Evolutionary conservation across 495 filamentous ascomycete genomes (phyloP).

Genomic region (Lepraria neglecta): DNA sequence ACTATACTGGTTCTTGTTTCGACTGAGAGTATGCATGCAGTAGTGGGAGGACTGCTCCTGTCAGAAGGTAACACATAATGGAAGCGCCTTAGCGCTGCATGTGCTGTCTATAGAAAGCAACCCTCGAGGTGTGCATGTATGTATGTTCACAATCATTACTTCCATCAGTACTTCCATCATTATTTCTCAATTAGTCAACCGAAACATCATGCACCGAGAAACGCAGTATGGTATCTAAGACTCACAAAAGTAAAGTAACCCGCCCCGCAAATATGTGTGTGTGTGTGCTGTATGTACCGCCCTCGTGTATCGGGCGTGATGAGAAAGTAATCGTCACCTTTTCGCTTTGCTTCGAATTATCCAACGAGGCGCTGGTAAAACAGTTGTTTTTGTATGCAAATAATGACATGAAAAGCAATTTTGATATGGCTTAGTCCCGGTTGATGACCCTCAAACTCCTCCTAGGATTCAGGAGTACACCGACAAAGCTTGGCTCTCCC

Average conservation of each 20-base stretch:
- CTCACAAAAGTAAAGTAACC: not conserved
- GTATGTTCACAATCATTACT: constrained; percentile 8
- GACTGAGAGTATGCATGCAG: too few relatives aligned
- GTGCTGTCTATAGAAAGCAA: not conserved
- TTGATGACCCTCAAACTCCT: constrained; percentile 70
- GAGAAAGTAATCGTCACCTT: not conserved
- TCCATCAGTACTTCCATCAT: not conserved
- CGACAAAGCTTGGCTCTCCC: constrained; percentile 68
- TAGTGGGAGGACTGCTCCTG: too few relatives aligned
- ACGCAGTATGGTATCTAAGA: constrained; percentile 18
- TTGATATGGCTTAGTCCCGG: constrained; percentile 27
- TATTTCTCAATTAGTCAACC: not conserved
- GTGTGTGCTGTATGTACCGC: not conserved
- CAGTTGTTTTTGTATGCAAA: not conserved
- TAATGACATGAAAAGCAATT: not conserved
- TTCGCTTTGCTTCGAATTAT: not conserved
- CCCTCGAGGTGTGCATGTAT: not conserved
- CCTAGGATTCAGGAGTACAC: constrained; percentile 63
- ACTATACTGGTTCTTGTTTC: too few relatives aligned
- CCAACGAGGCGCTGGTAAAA: not conserved
- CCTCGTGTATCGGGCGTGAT: constrained; percentile 9
- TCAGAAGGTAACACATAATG: too few relatives aligned
- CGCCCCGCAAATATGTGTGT: not conserved
- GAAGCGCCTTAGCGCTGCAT: constrained; percentile 2
- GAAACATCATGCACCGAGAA: constrained; percentile 13